Base-by-base conservation (phyloP, 192 early-diverging fungal species). In the Coemansia sp. region DNA sequence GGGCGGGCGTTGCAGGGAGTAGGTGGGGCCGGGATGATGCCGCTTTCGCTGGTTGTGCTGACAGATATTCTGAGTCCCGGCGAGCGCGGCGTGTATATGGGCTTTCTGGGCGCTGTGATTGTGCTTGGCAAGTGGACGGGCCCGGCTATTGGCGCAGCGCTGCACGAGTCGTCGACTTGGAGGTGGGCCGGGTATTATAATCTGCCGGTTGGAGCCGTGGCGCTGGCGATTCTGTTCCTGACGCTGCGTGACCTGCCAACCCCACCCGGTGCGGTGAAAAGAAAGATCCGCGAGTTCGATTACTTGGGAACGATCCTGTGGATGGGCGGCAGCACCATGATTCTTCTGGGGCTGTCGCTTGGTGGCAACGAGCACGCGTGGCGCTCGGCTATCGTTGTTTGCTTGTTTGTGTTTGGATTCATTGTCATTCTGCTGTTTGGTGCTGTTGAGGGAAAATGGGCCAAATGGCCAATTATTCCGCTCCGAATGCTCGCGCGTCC, bases 161-260 rank as follows among this genome's bases (percentile, higher is more conserved):
- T 94, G 45, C 83, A 86, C 9, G 90, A 90, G 38, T 48, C 69
- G 15, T 67, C 75, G 41, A 78, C 61, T 10, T 90, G 89, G 89
- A 76, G 89, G 21, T 93, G 89, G 87, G 87, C 85, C 67, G 92
- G 91, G 54, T 95, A 87, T 74, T 88, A 93, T 70, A 93, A 93
- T 79, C 67, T 94, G 16, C 92, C 92, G 9, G 37, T 91, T n/a
- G 74, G 87, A 15, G 81, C 88, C 8, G 67, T 76, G 8, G 85
- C 82, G 9, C 67, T 88, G 58, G 71, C 71, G 8, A 79, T 85
- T 3, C 67, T 94, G 11, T 26, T n/a, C 26, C 74, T 89, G 12
- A 79, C 87, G 8, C 79, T 93, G 8, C 81, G 87, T 1, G 78
- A 89, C 59, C 64, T 89, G 38, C 86, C 84, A 68, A 57, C 64